Evolutionary conservation across 371 early-diverging fungal genomes (phyloP), one percentile per base, ranked within the genome.

Genomic region (Rhizopus delemar): DNA sequence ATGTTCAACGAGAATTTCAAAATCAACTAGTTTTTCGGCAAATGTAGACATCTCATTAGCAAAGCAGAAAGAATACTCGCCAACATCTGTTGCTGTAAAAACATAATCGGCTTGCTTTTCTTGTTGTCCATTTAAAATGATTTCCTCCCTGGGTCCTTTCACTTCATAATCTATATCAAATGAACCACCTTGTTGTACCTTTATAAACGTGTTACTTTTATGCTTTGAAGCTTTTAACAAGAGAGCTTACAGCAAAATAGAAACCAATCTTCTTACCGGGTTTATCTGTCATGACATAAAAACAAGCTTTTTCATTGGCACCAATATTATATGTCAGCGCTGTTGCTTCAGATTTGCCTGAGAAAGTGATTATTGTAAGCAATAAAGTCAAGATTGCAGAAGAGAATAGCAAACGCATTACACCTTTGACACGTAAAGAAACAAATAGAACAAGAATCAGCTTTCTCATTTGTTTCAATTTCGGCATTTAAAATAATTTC

Each of bases 51-150:
- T 88, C 38, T 81, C 81, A 71, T 97, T 97, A 59, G 86, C 87
- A 84, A 97, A 97, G 82, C 95, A 95, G 81, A 93, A 92, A 12
- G 90, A 74, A 73, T 93, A 92, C 69, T 97, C 97, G 56, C 97
- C 97, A n/a, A 78, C 77, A 34, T 82, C 67, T 34, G 84, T 84
- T 4, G 91, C 91, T 2, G 91, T 85, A 71, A 97, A 91, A 33
- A 93, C 91, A 74, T 77, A 92, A 81, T 97, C 96, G 53, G 90
- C 93, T 71, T 95, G 94, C 49, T 90, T 89, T 74, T 94, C 93
- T 51, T 87, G 86, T 60, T 87, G 84, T 58, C 93, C 95, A 29
- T 63, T 63, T 58, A 93, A 67, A 43, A 94, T 65, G 54, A 80
- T 57, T 41, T 75, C 70, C 48, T 72, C 77, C 58, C 82, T 71